phyloP scores from a whole-genome alignment of 768 basidiomycete genomes.

The Hemileccinum impolitum region DNA sequence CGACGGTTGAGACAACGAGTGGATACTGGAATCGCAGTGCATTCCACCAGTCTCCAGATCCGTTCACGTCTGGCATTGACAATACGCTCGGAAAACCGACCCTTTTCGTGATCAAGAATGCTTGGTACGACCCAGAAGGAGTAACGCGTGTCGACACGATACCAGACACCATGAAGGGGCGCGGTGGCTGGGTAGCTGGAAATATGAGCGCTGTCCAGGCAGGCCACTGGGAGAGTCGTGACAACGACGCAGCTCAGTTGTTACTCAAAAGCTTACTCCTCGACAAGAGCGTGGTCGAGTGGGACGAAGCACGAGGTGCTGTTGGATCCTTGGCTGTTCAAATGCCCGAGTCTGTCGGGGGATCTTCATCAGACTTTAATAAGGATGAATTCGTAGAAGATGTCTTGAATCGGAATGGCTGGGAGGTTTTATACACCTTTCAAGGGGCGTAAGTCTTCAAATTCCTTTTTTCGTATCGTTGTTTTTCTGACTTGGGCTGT shows the following conservation, averaged over 20 bases:
- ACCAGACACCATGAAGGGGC: constrained; percentile 22
- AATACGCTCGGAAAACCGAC: constrained; percentile 14
- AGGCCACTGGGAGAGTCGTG: constrained; percentile 10
- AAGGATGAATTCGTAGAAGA: constrained; percentile 29
- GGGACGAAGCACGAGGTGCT: constrained; percentile 28
- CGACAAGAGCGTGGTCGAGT: constrained; percentile 25
- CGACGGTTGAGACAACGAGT: constrained; percentile 32
- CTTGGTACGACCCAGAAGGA: constrained; percentile 36
- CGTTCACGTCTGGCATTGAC: constrained; percentile 15
- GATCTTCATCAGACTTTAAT: constrained; percentile 10
- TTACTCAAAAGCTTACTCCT: constrained; percentile 19
- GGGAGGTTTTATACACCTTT: constrained; percentile 40
- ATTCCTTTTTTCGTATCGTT: neutral
- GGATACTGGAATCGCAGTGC: constrained; percentile 36
- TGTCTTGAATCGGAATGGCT: constrained; percentile 33
- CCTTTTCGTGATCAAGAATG: constrained; percentile 37
- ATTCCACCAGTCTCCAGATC: constrained; percentile 22
- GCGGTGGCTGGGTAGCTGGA: constrained; percentile 24
- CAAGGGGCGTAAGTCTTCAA: constrained; percentile 35
- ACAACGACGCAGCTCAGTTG: constrained; percentile 6
- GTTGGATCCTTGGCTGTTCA: constrained; percentile 15
- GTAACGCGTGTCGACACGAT: constrained; percentile 37
- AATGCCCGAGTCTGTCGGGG: constrained; percentile 13
- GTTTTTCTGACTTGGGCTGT: constrained; percentile 10
- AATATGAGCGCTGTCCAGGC: constrained; percentile 12